phyloP scores from a whole-genome alignment of 2,329 filamentous ascomycete genomes.

The Amylocarpus encephaloides region DNA sequence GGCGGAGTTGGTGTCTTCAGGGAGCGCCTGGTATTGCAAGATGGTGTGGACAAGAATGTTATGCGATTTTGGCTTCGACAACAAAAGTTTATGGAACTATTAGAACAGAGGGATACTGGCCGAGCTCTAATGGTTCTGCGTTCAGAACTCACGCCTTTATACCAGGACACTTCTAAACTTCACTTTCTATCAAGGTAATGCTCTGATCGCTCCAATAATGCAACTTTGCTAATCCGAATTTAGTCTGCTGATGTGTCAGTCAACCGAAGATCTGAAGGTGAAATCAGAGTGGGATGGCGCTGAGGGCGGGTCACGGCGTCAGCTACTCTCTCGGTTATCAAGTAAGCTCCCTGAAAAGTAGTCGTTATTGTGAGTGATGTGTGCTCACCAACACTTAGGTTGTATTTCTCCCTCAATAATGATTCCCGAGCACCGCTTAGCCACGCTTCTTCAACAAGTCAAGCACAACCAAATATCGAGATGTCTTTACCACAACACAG shows the following conservation, averaged over 20 bases:
- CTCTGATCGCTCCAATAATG: background rate
- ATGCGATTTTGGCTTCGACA: conserved; percentile 87
- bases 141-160: conserved; percentile 78
- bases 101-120: conserved; percentile 69
- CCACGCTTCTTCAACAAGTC: conserved; percentile 72
- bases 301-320: conserved; percentile 63
- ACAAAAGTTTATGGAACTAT: conserved; percentile 88
- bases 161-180: conserved; percentile 68
- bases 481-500: conserved; percentile 85
- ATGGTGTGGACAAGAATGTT: conserved; percentile 66
- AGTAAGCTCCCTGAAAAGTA: conserved; percentile 47
- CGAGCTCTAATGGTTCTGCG: conserved; percentile 77
- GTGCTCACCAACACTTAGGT: conserved; percentile 40
- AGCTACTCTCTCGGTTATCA: conserved; percentile 74
- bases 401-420: conserved; percentile 95
- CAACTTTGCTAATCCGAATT: conserved; percentile 6
- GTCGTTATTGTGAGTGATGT: background rate
- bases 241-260: conserved; percentile 82
- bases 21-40: conserved; percentile 62
- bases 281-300: conserved; percentile 85
- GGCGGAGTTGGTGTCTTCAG: conserved; percentile 37
- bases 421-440: conserved; percentile 87
- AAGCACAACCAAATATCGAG: conserved; percentile 76
- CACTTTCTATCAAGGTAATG: conserved; percentile 70
- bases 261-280: conserved; percentile 66